These are phyloP conservation scores for Erodium texanum DNA, from an alignment of 441 rosid genomes.

Conservation along the genomic window DNA sequence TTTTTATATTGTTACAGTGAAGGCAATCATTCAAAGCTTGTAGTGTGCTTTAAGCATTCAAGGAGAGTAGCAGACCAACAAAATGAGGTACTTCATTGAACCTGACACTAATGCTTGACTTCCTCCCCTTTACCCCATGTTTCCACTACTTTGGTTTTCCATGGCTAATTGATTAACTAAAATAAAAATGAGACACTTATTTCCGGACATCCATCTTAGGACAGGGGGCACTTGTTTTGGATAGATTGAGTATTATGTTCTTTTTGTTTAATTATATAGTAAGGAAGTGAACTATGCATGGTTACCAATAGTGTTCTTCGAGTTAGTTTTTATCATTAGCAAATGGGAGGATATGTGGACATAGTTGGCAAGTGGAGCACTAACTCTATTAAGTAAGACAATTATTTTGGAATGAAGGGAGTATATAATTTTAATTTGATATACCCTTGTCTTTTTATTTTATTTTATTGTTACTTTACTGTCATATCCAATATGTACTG, in stretches of 20 bases:
- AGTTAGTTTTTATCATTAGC: background rate
- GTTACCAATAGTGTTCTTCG: background rate
- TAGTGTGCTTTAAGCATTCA: conserved; percentile 12
- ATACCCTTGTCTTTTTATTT: too few species aligned
- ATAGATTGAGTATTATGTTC: background rate
- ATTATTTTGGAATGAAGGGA: too few species aligned
- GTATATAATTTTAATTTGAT: too few species aligned
- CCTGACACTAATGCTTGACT: too few species aligned
- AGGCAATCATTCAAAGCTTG: conserved; percentile 19
- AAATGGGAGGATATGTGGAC: background rate
- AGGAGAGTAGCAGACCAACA: conserved; percentile 10
- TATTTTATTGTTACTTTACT: too few species aligned
- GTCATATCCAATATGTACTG: too few species aligned
- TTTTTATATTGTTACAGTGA: conserved; percentile 15
- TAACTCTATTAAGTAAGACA: background rate
- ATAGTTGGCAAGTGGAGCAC: background rate
- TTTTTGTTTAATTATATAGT: background rate
- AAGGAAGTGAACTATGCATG: too few species aligned
- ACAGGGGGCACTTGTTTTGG: background rate
- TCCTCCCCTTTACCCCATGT: too few species aligned
- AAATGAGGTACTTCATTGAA: conserved; percentile 28
- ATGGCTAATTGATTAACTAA: too few species aligned
- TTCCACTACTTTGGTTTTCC: too few species aligned
- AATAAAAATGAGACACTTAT: too few species aligned
- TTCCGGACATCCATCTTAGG: too few species aligned